phyloP scores from a whole-genome alignment of 257 asterid species.

The Nicotiana noctiflora region DNA sequence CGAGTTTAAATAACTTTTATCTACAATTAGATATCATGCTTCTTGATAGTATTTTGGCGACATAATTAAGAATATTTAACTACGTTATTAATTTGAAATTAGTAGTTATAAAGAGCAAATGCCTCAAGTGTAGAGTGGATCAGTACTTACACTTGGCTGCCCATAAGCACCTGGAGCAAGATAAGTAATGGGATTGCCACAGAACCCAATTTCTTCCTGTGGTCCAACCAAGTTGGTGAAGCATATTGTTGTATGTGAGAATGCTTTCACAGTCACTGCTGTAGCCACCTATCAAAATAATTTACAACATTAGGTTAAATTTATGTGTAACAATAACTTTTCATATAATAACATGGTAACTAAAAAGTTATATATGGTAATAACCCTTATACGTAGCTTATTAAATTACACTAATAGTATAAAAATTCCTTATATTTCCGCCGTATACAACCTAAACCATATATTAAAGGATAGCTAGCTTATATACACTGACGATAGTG shows the following conservation, averaged over 20 bases:
- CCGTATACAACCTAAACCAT: not conserved
- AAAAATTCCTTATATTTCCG: not conserved
- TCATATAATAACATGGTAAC: too few relatives aligned
- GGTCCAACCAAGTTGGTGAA: constrained; percentile 18
- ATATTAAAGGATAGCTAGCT: not conserved
- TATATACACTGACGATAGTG: too few relatives aligned
- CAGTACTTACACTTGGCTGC: constrained; percentile 12
- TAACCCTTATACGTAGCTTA: not conserved
- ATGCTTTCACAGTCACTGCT: not conserved
- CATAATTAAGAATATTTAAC: not conserved
- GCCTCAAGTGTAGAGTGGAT: not conserved
- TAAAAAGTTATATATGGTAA: too few relatives aligned
- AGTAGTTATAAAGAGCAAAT: not conserved
- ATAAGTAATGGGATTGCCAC: constrained; percentile 10
- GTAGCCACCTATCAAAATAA: not conserved
- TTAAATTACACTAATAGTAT: too few relatives aligned
- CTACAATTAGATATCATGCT: not conserved
- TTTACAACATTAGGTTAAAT: not conserved
- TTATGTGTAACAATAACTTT: not conserved
- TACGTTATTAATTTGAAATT: not conserved
- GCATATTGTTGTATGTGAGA: constrained; percentile 12
- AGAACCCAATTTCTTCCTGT: constrained; percentile 14
- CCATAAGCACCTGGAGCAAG: constrained; percentile 14
- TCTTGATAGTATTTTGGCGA: not conserved
- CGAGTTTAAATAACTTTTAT: too few relatives aligned